Base-by-base conservation (phyloP, 1,139 yeast species). In the Saccharomycopsis hybrid region DNA sequence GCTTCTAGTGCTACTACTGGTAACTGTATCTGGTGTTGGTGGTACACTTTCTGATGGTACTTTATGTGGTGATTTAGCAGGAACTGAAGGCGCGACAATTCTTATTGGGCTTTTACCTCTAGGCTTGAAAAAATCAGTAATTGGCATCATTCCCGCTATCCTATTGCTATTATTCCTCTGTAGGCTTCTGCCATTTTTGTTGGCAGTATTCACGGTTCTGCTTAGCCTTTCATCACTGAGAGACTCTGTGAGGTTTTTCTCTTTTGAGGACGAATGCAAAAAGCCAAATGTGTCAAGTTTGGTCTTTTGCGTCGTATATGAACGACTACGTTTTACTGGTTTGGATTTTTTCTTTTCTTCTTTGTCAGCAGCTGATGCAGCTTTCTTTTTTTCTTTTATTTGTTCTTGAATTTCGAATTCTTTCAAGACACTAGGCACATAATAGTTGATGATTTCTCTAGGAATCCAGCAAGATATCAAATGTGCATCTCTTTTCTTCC, bases 401-500 rank as follows among this genome's bases (percentile, higher is more conserved):
- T 7, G 27, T 27, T 13, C 24, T 31, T 42, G n/a, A 5, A 24
- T 27, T 25, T 46, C 47, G 33, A 41, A 50, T 9, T 31, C 18
- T 38, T 47, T 29, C 7, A 50, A 11, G 40, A 50, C 13, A 28
- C 27, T 25, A n/a, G 53, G 53, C 24, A 36, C 44, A 37, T 48
- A 48, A 29, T 50, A 48, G 8, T 44, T 4, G 3, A 35, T 48
- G 9, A 47, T 37, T 13, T 38, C 48, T 44, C 40, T 38, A 3
- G 49, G 48, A 8, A 48, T 46, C 51, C 53, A 47, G n/a, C 41
- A 24, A 8, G 47, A 46, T 5, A 46, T 27, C 13, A 43, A 25
- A 32, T 41, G 11, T 2, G 48, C 30, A 11, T 43, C 29, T 32
- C 28, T 39, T 7, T 28, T 32, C 11, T 44, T 31, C 9, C 29